Evolutionary conservation across 1,284 basidiomycete species (phyloP).

Genomic region (Leccinum pseudoinsigne): DNA sequence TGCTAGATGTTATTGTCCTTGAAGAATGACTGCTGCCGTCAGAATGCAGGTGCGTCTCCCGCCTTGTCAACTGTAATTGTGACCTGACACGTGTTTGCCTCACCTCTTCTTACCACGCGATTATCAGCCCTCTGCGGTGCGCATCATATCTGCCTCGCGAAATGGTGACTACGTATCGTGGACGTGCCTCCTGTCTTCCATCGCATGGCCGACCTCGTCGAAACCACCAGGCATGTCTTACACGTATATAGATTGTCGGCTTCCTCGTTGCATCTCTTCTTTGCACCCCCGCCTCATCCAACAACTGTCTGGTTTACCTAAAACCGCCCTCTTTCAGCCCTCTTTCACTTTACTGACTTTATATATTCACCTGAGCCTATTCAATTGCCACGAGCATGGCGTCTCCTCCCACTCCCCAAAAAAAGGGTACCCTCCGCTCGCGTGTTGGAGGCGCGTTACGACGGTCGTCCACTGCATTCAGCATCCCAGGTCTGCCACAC

Average conservation of each 20-base stretch:
- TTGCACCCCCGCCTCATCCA: conserved; percentile 20
- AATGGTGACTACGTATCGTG: conserved; percentile 22
- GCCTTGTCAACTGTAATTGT: conserved; percentile 13
- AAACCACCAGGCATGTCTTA: conserved; percentile 34
- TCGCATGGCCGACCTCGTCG: conserved; percentile 36
- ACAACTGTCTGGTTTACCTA: conserved; percentile 13
- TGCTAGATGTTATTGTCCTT: conserved; percentile 12
- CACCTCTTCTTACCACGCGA: conserved; percentile 31
- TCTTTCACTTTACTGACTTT: conserved; percentile 6
- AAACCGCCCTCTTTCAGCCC: conserved; percentile 3
- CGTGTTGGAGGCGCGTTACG: conserved; percentile 35
- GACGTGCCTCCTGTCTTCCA: conserved; percentile 26
- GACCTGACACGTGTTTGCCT: conserved; percentile 33
- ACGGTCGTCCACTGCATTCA: conserved; percentile 34
- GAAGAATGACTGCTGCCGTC: conserved; percentile 7
- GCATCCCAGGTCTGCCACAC: conserved; percentile 29
- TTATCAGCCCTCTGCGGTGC: conserved; percentile 34
- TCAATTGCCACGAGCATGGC: conserved; percentile 19
- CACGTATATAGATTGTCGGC: conserved; percentile 31
- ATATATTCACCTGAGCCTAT: conserved; percentile 5
- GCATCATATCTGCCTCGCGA: conserved; percentile 31
- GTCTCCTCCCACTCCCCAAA: conserved; percentile 30
- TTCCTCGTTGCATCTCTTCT: conserved; percentile 21
- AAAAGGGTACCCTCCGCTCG: conserved; percentile 34
- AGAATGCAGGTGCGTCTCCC: conserved; percentile 13